Conservation (phyloP, 2,329 filamentous ascomycete genomes). For the Bimuria novae-zelandiae region DNA sequence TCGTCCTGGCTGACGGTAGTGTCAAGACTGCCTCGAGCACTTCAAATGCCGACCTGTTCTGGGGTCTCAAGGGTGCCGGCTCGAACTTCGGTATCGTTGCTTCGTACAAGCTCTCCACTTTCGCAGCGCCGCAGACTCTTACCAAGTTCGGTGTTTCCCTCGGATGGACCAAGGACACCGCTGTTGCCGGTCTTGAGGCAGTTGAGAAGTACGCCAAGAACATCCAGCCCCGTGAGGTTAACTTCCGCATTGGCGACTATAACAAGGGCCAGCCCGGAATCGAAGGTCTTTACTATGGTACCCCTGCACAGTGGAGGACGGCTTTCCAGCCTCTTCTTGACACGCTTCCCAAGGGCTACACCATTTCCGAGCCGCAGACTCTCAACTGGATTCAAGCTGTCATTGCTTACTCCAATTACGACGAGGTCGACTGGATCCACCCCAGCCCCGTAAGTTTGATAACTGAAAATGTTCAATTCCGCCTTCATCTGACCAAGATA, state of each 20-base stretch:
- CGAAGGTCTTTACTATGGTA: conserved; percentile 19
- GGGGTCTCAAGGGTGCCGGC: conserved; percentile 43
- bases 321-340: conserved; percentile 16
- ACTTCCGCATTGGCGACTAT: conserved; percentile 20
- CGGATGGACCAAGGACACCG: conserved; percentile 16
- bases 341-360: conserved; percentile 14
- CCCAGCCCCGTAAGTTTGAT: conserved; percentile 14
- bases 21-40: conserved; percentile 31
- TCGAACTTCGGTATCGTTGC: conserved; percentile 41
- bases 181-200: conserved; percentile 17
- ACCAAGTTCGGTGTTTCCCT: conserved; percentile 14
- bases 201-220: conserved; percentile 18
- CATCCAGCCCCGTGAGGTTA: conserved; percentile 15
- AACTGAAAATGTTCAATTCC: too few relatives aligned
- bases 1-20: conserved; percentile 34
- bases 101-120: conserved; percentile 24
- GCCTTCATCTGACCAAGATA: conserved; percentile 1
- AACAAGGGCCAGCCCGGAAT: conserved; percentile 14
- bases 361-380: conserved; percentile 5
- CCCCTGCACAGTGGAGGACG: conserved; percentile 9
- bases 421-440: conserved; percentile 14
- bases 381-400: conserved; percentile 18
- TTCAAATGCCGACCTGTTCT: conserved; percentile 41
- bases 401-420: conserved; percentile 16
- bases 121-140: conserved; percentile 10